phyloP scores from a whole-genome alignment of 2,329 filamentous ascomycete species.

The Ceratocystis variospora region DNA sequence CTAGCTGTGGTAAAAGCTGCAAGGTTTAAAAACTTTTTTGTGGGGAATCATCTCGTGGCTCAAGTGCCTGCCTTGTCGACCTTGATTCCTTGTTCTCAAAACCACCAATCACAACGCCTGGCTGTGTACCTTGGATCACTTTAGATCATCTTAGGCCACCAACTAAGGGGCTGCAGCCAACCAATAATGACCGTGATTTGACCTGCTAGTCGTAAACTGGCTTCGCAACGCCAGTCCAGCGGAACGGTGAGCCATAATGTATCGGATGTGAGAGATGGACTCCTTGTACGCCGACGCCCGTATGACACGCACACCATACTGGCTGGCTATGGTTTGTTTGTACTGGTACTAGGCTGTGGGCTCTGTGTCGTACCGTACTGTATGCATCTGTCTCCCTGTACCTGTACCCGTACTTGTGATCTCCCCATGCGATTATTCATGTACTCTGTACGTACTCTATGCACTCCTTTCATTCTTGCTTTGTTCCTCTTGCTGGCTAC shows the following conservation, averaged over 20 bases:
- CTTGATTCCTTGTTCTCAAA: background rate
- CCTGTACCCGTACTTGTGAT: background rate
- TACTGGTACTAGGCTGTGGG: background rate
- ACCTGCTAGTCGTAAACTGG: background rate
- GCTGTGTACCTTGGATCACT: background rate
- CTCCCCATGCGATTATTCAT: background rate
- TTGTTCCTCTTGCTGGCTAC: background rate
- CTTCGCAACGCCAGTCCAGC: no score
- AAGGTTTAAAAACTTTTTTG: conserved; percentile 12
- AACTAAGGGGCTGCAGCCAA: background rate
- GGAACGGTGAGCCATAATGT: background rate
- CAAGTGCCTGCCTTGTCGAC: conserved; percentile 7
- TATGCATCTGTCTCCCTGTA: background rate
- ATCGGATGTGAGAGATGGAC: background rate
- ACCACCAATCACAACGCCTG: background rate
- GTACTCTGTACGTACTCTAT: conserved; percentile 1
- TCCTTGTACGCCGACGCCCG: background rate
- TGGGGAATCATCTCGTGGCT: conserved; percentile 8
- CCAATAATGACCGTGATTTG: background rate
- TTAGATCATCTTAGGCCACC: background rate
- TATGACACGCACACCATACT: background rate
- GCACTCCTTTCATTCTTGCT: background rate
- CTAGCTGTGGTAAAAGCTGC: background rate
- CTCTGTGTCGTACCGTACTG: no score
- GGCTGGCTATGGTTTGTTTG: background rate